phyloP scores from a whole-genome alignment of 345 rosid species.

The Sonneratia alba region DNA sequence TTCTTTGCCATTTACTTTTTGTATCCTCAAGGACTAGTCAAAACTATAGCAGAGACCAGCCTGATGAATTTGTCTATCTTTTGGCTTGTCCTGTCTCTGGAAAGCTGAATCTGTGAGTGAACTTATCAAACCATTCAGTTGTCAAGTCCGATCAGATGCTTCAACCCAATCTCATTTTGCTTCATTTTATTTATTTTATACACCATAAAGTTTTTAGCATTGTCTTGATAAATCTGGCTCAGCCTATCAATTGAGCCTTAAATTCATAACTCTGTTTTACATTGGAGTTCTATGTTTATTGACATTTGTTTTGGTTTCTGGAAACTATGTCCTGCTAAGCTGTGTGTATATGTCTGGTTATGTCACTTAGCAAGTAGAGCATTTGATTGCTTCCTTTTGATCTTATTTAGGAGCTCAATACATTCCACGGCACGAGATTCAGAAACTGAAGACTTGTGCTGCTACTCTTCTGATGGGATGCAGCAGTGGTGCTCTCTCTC shows the following conservation, averaged over 20 bases:
- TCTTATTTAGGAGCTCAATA: slow-evolving; percentile 57
- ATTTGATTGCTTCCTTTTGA: slow-evolving; percentile 9
- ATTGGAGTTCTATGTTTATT: not conserved
- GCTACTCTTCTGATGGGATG: slow-evolving; percentile 89
- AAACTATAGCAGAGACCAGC: slow-evolving; percentile 1
- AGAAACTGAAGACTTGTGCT: slow-evolving; percentile 66
- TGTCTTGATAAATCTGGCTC: not conserved
- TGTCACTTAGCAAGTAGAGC: not conserved
- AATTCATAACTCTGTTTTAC: not conserved
- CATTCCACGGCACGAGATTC: slow-evolving; percentile 51
- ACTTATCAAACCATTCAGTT: not conserved
- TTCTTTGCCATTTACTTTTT: not conserved
- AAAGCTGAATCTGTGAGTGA: not conserved
- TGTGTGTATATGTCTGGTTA: not conserved
- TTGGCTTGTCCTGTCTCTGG: no score
- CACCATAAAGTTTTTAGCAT: no score
- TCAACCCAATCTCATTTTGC: not conserved
- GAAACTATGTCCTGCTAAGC: not conserved
- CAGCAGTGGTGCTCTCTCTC: slow-evolving; percentile 70
- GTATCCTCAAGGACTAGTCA: not conserved
- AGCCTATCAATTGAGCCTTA: not conserved
- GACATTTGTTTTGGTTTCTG: not conserved
- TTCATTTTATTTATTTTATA: not conserved
- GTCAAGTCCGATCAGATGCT: not conserved
- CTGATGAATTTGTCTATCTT: not conserved